Conservation (phyloP, 23 red algal species). For the Gracilaria gracilis region DNA sequence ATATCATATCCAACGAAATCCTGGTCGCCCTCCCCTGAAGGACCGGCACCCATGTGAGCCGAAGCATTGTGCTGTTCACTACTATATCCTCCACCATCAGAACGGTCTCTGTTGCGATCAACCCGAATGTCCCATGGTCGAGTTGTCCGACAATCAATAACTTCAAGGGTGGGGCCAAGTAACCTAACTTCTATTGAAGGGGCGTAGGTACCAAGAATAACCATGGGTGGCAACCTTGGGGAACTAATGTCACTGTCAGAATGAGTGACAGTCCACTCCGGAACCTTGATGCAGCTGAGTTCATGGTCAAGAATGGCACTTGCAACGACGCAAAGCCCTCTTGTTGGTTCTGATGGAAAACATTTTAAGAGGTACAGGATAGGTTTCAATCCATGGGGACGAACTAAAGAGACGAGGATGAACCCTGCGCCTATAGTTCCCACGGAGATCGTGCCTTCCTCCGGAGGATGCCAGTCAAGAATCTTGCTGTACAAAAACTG, state of each 20-base stretch:
- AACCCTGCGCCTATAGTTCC: constrained; percentile 61
- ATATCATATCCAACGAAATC: neutral
- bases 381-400: constrained; percentile 2
- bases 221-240: constrained; percentile 41
- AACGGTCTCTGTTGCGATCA: neutral
- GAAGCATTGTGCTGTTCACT: neutral
- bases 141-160: constrained; percentile 25
- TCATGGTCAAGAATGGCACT: constrained; percentile 49
- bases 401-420: constrained; percentile 49
- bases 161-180: constrained; percentile 43
- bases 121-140: constrained; percentile 35
- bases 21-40: neutral
- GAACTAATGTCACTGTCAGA: constrained; percentile 3
- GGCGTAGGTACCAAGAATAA: constrained; percentile 49
- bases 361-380: constrained; percentile 41
- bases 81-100: neutral
- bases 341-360: constrained; percentile 14
- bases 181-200: constrained; percentile 62
- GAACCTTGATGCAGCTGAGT: constrained; percentile 57
- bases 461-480: constrained; percentile 67
- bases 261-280: constrained; percentile 40
- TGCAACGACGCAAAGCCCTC: constrained; percentile 40
- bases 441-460: constrained; percentile 39
- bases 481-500: constrained; percentile 25
- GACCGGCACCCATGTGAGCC: neutral